Evolutionary conservation across 2,329 filamentous ascomycete genomes (phyloP).

Genomic region (Ilyonectria mors-panacis): DNA sequence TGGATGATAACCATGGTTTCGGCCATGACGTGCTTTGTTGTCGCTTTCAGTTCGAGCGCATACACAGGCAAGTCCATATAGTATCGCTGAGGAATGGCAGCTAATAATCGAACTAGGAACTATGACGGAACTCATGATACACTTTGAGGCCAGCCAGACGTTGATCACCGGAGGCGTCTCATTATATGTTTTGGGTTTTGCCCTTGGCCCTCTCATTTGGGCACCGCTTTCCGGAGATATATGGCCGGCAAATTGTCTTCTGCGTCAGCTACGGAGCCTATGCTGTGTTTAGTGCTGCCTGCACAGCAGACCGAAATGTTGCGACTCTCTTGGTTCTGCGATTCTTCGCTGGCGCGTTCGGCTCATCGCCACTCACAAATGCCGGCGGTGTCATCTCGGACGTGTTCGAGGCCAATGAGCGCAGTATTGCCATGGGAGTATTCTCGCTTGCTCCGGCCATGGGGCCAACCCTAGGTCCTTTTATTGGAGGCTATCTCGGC

Average conservation of each 20-base stretch:
- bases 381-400: slow-evolving; percentile 76
- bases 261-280: slow-evolving; percentile 70
- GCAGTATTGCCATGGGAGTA: slow-evolving; percentile 71
- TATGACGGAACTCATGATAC: slow-evolving; percentile 65
- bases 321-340: slow-evolving; percentile 74
- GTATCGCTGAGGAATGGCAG: background rate
- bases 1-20: slow-evolving; percentile 76
- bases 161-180: slow-evolving; percentile 74
- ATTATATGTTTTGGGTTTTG: slow-evolving; percentile 75
- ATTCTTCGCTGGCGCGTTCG: slow-evolving; percentile 76
- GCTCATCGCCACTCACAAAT: slow-evolving; percentile 74
- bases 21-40: slow-evolving; percentile 76
- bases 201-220: slow-evolving; percentile 75
- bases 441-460: slow-evolving; percentile 76
- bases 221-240: slow-evolving; percentile 78
- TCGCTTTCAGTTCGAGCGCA: slow-evolving; percentile 79
- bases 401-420: slow-evolving; percentile 68
- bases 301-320: slow-evolving; percentile 71
- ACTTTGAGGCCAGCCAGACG: slow-evolving; percentile 67
- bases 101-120: slow-evolving; percentile 30
- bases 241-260: slow-evolving; percentile 73
- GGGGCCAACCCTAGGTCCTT: slow-evolving; percentile 72
- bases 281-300: slow-evolving; percentile 73
- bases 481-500: slow-evolving; percentile 74
- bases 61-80: slow-evolving; percentile 67